Conservation (phyloP, 306 rosid genomes). For the Quercus parvula region DNA sequence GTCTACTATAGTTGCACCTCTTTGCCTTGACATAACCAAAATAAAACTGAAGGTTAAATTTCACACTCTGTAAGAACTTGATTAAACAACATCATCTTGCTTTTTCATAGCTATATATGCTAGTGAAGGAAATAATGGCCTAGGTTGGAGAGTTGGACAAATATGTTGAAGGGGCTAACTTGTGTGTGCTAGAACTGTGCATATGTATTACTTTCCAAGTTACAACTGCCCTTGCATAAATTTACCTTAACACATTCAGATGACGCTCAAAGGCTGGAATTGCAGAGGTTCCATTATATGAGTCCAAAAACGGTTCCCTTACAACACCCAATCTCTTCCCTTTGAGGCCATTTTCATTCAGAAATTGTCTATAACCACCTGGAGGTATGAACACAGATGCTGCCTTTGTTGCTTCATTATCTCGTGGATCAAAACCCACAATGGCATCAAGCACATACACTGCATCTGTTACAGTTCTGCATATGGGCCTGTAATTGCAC, state of each 20-base stretch:
- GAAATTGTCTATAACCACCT: slow-evolving; percentile 60
- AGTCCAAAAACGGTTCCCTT: slow-evolving; percentile 39
- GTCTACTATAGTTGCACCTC: slow-evolving; percentile 33
- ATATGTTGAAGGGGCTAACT: neutral
- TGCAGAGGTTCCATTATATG: slow-evolving; percentile 27
- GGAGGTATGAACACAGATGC: slow-evolving; percentile 45
- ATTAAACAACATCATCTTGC: neutral
- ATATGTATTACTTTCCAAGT: neutral
- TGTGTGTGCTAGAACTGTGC: neutral
- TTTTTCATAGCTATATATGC: neutral
- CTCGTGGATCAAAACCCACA: slow-evolving; percentile 58
- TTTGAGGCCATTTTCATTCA: slow-evolving; percentile 46
- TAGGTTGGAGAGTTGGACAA: neutral
- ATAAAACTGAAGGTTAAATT: neutral
- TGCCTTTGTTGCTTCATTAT: slow-evolving; percentile 43
- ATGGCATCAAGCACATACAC: slow-evolving; percentile 68
- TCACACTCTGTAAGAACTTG: neutral
- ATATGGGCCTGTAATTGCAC: slow-evolving; percentile 47
- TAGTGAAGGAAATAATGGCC: neutral
- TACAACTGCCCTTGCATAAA: neutral
- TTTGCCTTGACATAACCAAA: slow-evolving; percentile 2
- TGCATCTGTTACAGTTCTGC: slow-evolving; percentile 76
- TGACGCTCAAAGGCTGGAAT: slow-evolving; percentile 41
- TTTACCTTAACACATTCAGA: slow-evolving; percentile 39
- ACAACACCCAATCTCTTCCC: slow-evolving; percentile 66